Evolutionary conservation across 1,139 yeast genomes (phyloP), one percentile per base, ranked within the genome.

Genomic region (Kluyveromyces sp.): DNA sequence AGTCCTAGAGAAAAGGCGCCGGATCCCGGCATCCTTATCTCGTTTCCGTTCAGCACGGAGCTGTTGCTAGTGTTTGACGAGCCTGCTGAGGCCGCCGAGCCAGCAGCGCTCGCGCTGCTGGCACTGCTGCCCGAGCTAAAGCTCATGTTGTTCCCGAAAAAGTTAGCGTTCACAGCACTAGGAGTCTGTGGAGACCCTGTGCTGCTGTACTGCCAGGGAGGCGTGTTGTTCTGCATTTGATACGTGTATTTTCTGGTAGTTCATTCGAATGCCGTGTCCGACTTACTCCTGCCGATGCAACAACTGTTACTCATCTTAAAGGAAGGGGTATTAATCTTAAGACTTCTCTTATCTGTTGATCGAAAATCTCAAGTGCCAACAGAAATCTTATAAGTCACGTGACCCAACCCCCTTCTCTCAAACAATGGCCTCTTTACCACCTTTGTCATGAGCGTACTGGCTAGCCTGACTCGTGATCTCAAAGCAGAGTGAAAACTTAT

Each of bases 151-250:
- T 33, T 33, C 26, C 36, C 36, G 12, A 19, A 32, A 16, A 32
- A 33, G 19, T 19, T 19, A n/a, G 41, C 30, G 25, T 31, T 31
- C 18, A 38, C 36, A 3, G 41, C 30, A 20, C 30, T 38, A 4
- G 41, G 36, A 11, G 41, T 30, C 19, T 18, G 41, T 9, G 41
- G 41, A n/a, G 35, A 38, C 28, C 29, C 29, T 3, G 30, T 38
- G n/a, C 28, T n/a, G 2, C 36, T 11, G 19, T 31, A 38, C 36
- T 26, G 30, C 41, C 41, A 38, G 11, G 35, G 33, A 11, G 40
- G 36, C 15, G 41, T 38, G 12, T 4, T 11, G 30, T 31, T 38
- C 17, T 20, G 30, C 41, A 38, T 38, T 22, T 20, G 31, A 11
- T 16, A n/a, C 8, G 9, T 26, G 11, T 17, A n/a, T 33, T 15